Base-by-base conservation (phyloP, 1,139 yeast genomes). In the Geotrichum carabidarum region DNA sequence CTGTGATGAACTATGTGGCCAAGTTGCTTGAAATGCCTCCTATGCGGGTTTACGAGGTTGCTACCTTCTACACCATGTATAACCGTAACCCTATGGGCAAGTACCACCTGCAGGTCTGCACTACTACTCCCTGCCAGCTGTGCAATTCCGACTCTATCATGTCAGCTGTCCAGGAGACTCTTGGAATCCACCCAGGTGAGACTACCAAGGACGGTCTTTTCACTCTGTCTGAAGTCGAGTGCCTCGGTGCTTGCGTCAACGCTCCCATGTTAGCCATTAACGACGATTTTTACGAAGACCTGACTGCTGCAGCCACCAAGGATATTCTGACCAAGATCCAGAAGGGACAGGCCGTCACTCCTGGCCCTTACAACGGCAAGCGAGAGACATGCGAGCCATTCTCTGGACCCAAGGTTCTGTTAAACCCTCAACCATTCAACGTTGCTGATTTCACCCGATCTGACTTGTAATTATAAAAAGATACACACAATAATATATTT, bases 1-100 rank as follows among this genome's bases (percentile, higher is more conserved):
- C 91, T 31, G 96, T 90, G 59, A 87, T 93, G 93, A 89, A 91
- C 74, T 90, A 91, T 69, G 95, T 88, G 45, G 96, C 95, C 58
- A 82, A 84, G 72, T 68, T 85, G 67, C 78, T 87, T 66, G 93
- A 87, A 66, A 85, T 88, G 84, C 96, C 96, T 35, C 95, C 95
- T 60, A 88, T 88, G 96, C 82, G 96, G 75, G 96, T 88, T 35
- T 88, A 88, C 71, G 96, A 88, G 71, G 96, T 88, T 58, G 96
- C 96, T 43, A 86, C 95, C 49, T 88, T 88, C 74, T 88, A 88
- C 74, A 87, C 96, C 65, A 88, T 88, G 96, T 88, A 84, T 76
- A 86, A 86, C 74, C 82, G 95, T 72, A 78, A 80, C 63, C 95
- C 95, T 54, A 83, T 88, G 80, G 95, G 96, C 60, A 86, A 87